These are phyloP conservation scores for Filobasidium wieringae DNA, from an alignment of 768 basidiomycete species.

Conservation along the genomic window DNA sequence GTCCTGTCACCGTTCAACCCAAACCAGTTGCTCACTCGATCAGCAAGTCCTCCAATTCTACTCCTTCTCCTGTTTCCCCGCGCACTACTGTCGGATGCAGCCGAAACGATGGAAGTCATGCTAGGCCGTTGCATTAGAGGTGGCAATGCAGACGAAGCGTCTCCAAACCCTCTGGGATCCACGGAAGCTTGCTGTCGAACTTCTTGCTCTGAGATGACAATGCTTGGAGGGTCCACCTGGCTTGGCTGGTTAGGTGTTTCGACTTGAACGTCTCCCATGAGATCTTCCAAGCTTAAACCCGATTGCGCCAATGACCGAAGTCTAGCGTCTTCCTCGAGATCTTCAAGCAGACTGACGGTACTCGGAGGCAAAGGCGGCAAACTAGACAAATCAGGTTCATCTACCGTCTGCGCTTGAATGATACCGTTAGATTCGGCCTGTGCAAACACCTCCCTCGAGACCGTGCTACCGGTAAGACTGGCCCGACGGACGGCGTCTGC, in stretches of 20 bases:
- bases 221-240: too few relatives aligned
- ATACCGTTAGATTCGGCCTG: neutral
- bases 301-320: neutral
- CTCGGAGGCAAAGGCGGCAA: neutral
- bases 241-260: too few relatives aligned
- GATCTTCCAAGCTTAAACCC: neutral
- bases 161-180: too few relatives aligned
- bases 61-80: neutral
- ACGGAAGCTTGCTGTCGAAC: too few relatives aligned
- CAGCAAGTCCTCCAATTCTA: neutral
- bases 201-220: too few relatives aligned
- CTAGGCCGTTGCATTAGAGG: neutral
- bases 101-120: neutral
- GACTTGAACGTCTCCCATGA: neutral
- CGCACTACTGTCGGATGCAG: neutral
- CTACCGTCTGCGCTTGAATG: neutral
- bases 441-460: neutral
- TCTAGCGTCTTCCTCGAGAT: slow-evolving; percentile 2
- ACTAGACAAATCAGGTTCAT: neutral
- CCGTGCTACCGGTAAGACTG: neutral
- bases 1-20: neutral
- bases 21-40: neutral
- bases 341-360: slow-evolving; percentile 1
- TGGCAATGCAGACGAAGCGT: neutral
- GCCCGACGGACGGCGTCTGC: neutral